A percentile compares a stretch with the other conserved stretches of the same genome.
Evolutionary conservation across 2,329 filamentous ascomycete species (phyloP).

Genomic region (Arachnopeziza araneosa): DNA sequence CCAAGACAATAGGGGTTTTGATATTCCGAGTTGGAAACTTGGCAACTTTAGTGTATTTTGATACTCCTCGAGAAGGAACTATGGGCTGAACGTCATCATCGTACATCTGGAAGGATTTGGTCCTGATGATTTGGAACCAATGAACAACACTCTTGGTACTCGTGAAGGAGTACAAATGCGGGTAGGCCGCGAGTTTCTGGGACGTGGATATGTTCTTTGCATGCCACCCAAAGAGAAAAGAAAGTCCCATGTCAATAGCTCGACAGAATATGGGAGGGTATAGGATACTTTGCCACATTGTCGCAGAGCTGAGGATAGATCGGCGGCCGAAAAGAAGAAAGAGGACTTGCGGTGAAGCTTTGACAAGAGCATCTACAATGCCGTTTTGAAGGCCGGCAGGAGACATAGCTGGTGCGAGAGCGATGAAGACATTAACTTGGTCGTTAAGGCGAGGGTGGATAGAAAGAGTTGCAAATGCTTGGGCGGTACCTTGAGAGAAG

Average conservation of each 20-base stretch:
- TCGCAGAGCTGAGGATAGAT: constrained; percentile 85
- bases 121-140: constrained; percentile 99
- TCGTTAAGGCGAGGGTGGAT: constrained; percentile 90
- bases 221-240: constrained; percentile 86
- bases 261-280: constrained; percentile 92
- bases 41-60: constrained; percentile 91
- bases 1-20: constrained; percentile 85
- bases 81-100: constrained; percentile 87
- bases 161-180: constrained; percentile 93
- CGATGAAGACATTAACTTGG: constrained; percentile 94
- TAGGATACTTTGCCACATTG: constrained; percentile 94
- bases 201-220: constrained; percentile 75
- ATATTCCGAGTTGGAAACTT: constrained; percentile 97
- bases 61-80: constrained; percentile 61
- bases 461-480: constrained; percentile 88
- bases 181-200: constrained; percentile 93
- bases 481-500: constrained; percentile 94
- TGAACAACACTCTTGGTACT: constrained; percentile 96
- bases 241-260: constrained; percentile 74
- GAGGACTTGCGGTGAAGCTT: constrained; percentile 85
- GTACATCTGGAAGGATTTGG: constrained; percentile 95
- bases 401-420: constrained; percentile 92
- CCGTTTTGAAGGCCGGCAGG: constrained; percentile 85
- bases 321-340: constrained; percentile 90
- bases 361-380: constrained; percentile 87